These are phyloP conservation scores for Zygoascus hellenicus DNA, from an alignment of 1,139 yeast genomes.

Conservation along the genomic window DNA sequence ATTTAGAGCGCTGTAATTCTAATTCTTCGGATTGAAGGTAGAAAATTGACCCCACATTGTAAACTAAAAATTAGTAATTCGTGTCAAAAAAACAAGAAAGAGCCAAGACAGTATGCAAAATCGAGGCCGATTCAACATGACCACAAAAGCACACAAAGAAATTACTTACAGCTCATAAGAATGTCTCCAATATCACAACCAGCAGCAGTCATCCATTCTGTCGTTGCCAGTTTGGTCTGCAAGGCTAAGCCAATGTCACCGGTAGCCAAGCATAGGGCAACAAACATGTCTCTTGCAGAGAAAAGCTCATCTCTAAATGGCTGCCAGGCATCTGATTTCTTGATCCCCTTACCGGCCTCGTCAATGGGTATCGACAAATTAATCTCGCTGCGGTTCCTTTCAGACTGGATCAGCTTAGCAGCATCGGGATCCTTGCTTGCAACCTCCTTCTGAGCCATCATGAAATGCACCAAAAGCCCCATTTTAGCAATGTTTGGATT, in stretches of 20 bases:
- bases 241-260: constrained; percentile 64
- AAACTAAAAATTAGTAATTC: constrained; percentile 35
- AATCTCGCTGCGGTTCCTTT: constrained; percentile 15
- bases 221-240: constrained; percentile 57
- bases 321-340: constrained; percentile 40
- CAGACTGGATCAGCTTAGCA: constrained; percentile 23
- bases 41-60: constrained; percentile 65
- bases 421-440: constrained; percentile 31
- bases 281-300: constrained; percentile 63
- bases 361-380: constrained; percentile 18
- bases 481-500: constrained; percentile 54
- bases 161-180: constrained; percentile 42
- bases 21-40: constrained; percentile 66
- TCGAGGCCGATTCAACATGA: too few species aligned
- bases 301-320: constrained; percentile 74
- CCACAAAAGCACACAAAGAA: too few species aligned
- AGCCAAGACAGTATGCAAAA: too few species aligned
- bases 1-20: constrained; percentile 44
- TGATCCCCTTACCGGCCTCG: constrained; percentile 15
- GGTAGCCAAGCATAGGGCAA: constrained; percentile 59
- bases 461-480: constrained; percentile 55
- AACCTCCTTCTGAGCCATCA: constrained; percentile 60
- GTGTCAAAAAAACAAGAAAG: neutral
- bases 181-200: constrained; percentile 63
- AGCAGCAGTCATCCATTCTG: constrained; percentile 68